A percentile compares a stretch with the other conserved stretches of the same genome.
Conservation (phyloP, 805 yeast genomes). For the Candida taoyuanica region DNA sequence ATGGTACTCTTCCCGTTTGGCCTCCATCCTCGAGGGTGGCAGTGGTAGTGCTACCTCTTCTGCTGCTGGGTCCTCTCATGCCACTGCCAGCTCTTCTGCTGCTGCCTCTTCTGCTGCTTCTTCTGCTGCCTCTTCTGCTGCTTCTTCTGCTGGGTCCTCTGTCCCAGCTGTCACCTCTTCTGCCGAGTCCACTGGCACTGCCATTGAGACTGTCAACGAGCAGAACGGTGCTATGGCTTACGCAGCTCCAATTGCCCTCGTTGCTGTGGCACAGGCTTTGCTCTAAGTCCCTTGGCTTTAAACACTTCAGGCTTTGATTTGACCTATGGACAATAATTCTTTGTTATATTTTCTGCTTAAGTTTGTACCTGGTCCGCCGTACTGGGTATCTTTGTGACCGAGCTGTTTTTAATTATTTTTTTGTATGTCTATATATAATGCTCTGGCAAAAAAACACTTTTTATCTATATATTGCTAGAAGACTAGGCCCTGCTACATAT, state of each 20-base stretch:
- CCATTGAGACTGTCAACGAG: constrained; percentile 7
- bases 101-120: constrained; percentile 9
- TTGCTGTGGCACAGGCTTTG: constrained; percentile 18
- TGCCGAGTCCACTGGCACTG: constrained; percentile 11
- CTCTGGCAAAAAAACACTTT: no score
- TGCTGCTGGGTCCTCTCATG: constrained; percentile 7
- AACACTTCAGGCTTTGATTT: no score
- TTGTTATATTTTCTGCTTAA: no score
- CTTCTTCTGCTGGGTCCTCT: constrained; percentile 8
- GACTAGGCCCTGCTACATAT: no score
- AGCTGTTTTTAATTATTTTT: no score
- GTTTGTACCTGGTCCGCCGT: background rate
- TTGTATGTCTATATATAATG: no score
- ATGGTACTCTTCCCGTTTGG: constrained; percentile 28
- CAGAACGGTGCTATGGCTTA: constrained; percentile 13
- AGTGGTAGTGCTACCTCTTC: constrained; percentile 7
- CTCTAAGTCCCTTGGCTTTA: constrained; percentile 11
- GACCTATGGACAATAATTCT: no score
- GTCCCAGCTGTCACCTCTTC: constrained; percentile 9
- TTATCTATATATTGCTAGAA: no score
- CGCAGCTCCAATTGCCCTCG: constrained; percentile 18
- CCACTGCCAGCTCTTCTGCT: constrained; percentile 9
- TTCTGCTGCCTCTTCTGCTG: constrained; percentile 9
- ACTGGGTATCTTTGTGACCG: background rate
- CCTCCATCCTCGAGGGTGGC: constrained; percentile 9